Evolutionary conservation across 768 basidiomycete species (phyloP).

Genomic region (Trametes cubensis): DNA sequence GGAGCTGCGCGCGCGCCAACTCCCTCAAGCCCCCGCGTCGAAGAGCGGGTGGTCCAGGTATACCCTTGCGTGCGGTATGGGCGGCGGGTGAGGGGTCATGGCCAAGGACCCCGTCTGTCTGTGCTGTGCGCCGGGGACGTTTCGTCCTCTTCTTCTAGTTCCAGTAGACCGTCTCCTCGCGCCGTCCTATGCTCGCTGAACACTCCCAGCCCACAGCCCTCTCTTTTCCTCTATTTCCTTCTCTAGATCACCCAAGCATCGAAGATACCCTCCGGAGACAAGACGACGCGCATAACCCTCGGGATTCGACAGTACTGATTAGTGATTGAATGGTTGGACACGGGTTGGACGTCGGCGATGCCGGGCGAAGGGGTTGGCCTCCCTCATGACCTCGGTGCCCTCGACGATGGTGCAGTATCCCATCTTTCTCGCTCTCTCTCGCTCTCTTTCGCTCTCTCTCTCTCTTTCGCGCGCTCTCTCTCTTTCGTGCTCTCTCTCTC

Average conservation of each 20-base stretch:
- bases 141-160: background rate
- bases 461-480: too few relatives aligned
- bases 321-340: background rate
- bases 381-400: slow-evolving; percentile 6
- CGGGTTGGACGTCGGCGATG: slow-evolving; percentile 10
- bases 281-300: background rate
- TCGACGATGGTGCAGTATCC: slow-evolving; percentile 11
- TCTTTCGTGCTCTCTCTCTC: too few relatives aligned
- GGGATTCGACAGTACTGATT: background rate
- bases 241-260: background rate
- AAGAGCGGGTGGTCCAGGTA: background rate
- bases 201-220: background rate
- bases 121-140: background rate
- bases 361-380: slow-evolving; percentile 10
- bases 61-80: slow-evolving; percentile 2
- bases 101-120: slow-evolving; percentile 8
- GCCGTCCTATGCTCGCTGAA: background rate
- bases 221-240: background rate
- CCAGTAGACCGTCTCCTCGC: background rate
- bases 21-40: background rate
- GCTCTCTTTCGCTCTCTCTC: background rate
- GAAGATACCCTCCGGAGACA: background rate
- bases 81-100: slow-evolving; percentile 13
- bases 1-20: background rate
- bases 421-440: too few relatives aligned